Base-by-base conservation (phyloP, 2,329 filamentous ascomycete species). In the Sordariomycetes sp. region DNA sequence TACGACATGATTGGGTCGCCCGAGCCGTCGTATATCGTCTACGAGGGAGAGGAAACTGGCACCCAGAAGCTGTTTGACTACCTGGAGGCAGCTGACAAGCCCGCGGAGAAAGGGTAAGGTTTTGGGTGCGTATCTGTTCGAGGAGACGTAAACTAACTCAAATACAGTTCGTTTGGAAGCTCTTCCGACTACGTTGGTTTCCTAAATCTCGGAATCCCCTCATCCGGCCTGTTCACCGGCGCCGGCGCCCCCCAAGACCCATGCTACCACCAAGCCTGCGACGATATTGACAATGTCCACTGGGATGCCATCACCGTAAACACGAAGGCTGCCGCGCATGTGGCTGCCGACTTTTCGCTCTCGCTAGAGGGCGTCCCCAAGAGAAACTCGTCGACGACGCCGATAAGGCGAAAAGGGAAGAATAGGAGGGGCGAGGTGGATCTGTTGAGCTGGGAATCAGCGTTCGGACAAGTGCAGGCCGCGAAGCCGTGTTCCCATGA, bases 1-100 rank as follows among this genome's bases (percentile, higher is more conserved):
- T 87, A 85, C 65, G 85, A 88, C 70, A 88, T 88, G 86, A 85
- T 88, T 59, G 75, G 71, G n/a, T 76, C 74, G 18, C 67, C 69
- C 3, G 64, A 66, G n/a, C 71, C 75, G 12, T 62, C 65, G 48
- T 77, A 70, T 64, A 65, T 64, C 57, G 69, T 78, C 8, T 74
- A 76, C 58, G 70, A 74, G 22, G 74, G 67, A 10, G 71, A 77
- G 61, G 62, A 66, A 51, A 61, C 66, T 46, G 74, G 72, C 32
- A 71, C 71, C 32, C 57, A 67, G 37, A 64, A 66, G 40, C 63
- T 76, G 22, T 57, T 66, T 59, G 68, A 71, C 55, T 72, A 71
- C 63, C 66, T 75, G 10, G 59, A 60, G n/a, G 66, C 67, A 43
- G 66, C 70, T 54, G 73, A 71, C 54, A 68, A 66, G 59, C 64